A percentile compares a stretch with the other conserved stretches of the same genome.
Evolutionary conservation across 495 filamentous ascomycete genomes (phyloP).

Genomic region (Corynascus novoguineensis): DNA sequence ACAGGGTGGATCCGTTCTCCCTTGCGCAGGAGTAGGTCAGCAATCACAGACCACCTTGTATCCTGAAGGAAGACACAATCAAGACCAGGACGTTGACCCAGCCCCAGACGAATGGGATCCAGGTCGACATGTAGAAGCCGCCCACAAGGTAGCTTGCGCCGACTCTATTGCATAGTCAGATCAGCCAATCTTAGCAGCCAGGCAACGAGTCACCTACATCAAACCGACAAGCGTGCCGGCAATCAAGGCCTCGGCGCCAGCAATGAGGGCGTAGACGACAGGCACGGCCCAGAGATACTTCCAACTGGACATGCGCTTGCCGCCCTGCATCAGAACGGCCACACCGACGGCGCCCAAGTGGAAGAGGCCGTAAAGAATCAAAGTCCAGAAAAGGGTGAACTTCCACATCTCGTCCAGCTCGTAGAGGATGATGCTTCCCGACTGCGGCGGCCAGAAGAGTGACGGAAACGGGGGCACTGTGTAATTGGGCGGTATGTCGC

Average conservation of each 20-base stretch:
- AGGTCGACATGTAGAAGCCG: constrained; percentile 91
- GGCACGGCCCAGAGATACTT: constrained; percentile 73
- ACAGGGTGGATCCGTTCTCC: too few relatives aligned
- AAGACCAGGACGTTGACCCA: constrained; percentile 83
- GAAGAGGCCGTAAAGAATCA: constrained; percentile 60
- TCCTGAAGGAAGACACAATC: constrained; percentile 87
- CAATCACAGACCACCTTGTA: constrained; percentile 91
- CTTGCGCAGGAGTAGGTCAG: too few relatives aligned
- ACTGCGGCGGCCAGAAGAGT: constrained; percentile 66
- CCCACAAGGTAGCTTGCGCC: constrained; percentile 83
- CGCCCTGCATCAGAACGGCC: constrained; percentile 64
- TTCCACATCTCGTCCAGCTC: constrained; percentile 78
- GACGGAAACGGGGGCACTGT: constrained; percentile 75
- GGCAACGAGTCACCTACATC: constrained; percentile 56
- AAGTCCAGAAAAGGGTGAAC: constrained; percentile 87
- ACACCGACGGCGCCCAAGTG: constrained; percentile 66
- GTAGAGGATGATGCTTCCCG: constrained; percentile 63
- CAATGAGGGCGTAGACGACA: constrained; percentile 65
- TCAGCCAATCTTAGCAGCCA: background rate
- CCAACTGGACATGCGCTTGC: constrained; percentile 55
- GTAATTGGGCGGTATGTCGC: constrained; percentile 59
- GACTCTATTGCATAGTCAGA: constrained; percentile 51
- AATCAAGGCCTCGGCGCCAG: constrained; percentile 72
- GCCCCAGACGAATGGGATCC: constrained; percentile 95
- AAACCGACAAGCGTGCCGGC: constrained; percentile 86